Percentiles rank a stretch among this genome's conserved stretches.
Evolutionary conservation across 2,329 filamentous ascomycete species (phyloP).

Genomic region (Fusarium hainanense): DNA sequence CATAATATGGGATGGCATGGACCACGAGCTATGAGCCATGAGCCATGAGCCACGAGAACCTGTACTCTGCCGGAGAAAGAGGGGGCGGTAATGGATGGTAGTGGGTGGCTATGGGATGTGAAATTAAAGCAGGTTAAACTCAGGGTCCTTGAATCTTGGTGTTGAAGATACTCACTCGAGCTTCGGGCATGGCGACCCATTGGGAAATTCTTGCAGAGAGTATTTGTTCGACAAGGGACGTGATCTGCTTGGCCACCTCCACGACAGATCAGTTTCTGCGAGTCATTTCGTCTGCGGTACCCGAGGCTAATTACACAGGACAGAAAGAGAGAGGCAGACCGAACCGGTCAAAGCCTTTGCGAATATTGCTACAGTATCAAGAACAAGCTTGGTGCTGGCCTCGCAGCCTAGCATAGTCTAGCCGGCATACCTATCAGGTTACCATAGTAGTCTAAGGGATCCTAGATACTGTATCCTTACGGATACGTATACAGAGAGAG

Average conservation of each 20-base stretch:
- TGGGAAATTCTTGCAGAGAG: conserved; percentile 26
- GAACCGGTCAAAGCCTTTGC: conserved; percentile 8
- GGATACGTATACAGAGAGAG: not conserved
- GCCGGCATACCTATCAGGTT: not conserved
- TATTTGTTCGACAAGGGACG: conserved; percentile 16
- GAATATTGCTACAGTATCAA: not conserved
- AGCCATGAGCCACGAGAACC: not conserved
- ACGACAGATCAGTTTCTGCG: conserved; percentile 30
- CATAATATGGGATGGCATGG: not conserved
- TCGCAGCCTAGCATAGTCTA: not conserved
- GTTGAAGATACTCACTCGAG: conserved; percentile 6
- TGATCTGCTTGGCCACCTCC: conserved; percentile 32
- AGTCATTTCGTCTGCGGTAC: conserved; percentile 30
- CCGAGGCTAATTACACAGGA: conserved; percentile 27
- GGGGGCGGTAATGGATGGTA: conserved; percentile 29
- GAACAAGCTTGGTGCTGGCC: not conserved
- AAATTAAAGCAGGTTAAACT: conserved; percentile 35
- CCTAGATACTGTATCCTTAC: not conserved
- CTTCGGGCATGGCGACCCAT: conserved; percentile 26
- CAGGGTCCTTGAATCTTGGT: conserved; percentile 25
- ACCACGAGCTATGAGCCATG: not conserved
- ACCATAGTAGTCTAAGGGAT: not conserved
- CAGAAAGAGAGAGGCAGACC: not conserved
- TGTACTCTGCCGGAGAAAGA: conserved; percentile 16
- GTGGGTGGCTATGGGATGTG: conserved; percentile 24